phyloP scores from a whole-genome alignment of 495 filamentous ascomycete species.

The Coniosporium apollinis region DNA sequence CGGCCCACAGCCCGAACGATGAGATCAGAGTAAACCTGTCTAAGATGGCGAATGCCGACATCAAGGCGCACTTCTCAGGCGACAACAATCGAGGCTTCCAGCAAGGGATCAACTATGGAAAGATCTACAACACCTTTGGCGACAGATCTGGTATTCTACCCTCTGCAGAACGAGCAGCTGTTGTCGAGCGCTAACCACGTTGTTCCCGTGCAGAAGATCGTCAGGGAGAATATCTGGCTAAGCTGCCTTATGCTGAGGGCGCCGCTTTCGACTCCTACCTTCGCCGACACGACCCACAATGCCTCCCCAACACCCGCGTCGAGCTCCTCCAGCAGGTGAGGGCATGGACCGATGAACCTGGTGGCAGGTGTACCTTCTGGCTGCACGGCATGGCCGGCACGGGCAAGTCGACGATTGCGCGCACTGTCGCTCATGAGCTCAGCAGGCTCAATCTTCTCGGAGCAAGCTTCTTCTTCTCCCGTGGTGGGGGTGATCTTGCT shows the following conservation, averaged over 20 bases:
- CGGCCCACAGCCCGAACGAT: no score
- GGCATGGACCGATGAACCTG: constrained; percentile 8
- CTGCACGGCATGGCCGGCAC: constrained; percentile 20
- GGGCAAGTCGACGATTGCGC: constrained; percentile 21
- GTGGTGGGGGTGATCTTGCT: constrained; percentile 7
- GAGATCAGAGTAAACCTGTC: no score
- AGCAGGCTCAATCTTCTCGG: constrained; percentile 4
- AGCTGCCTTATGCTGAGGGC: constrained; percentile 5
- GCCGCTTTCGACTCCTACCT: constrained; percentile 13
- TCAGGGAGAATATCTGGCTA: constrained; percentile 2
- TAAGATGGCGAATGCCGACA: no score
- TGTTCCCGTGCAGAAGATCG: no score
- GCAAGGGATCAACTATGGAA: no score
- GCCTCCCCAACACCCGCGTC: constrained; percentile 12
- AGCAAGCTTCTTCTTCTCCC: constrained; percentile 19
- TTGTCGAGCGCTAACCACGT: no score
- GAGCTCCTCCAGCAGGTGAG: constrained; percentile 15
- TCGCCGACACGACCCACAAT: constrained; percentile 7
- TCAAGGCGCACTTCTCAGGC: no score
- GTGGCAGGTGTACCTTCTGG: constrained; percentile 20
- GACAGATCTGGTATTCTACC: no score
- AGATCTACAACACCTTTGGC: no score
- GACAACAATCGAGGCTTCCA: no score
- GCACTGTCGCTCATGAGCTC: constrained; percentile 9
- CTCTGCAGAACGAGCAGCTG: no score